Evolutionary conservation across 768 basidiomycete genomes (phyloP).

Genomic region (Mycena kentingensis): DNA sequence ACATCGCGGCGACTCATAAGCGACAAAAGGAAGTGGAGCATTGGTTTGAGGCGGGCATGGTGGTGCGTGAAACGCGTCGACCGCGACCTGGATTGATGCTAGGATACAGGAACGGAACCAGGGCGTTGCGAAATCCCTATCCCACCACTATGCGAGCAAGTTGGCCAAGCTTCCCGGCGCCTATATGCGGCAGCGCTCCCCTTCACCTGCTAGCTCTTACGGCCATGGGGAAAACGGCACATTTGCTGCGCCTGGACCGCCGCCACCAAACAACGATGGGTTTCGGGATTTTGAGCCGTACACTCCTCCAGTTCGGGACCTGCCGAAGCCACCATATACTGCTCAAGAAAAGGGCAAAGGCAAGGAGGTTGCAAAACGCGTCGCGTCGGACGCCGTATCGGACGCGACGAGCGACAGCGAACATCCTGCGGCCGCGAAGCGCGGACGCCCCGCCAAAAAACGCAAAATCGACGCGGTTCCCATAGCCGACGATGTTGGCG

Average conservation of each 20-base stretch:
- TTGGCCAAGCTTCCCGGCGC: conserved; percentile 48
- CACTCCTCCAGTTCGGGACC: conserved; percentile 46
- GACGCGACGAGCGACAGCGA: conserved; percentile 65
- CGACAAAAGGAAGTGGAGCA: conserved; percentile 72
- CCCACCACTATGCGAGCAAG: conserved; percentile 56
- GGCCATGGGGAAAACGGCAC: conserved; percentile 31
- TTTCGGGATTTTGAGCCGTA: conserved; percentile 42
- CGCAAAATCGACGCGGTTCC: conserved; percentile 56
- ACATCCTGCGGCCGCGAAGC: conserved; percentile 35
- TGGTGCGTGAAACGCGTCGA: conserved; percentile 44
- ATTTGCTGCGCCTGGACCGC: conserved; percentile 20
- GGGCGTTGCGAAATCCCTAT: conserved; percentile 57
- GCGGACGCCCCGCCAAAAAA: conserved; percentile 57
- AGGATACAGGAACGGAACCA: conserved; percentile 66
- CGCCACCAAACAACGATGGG: conserved; percentile 30
- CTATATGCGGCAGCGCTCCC: conserved; percentile 20
- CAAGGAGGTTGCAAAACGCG: conserved; percentile 52
- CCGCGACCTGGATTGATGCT: conserved; percentile 7
- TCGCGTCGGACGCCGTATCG: conserved; percentile 49
- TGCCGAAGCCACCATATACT: conserved; percentile 33
- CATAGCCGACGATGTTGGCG: conserved; percentile 24
- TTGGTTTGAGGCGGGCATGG: conserved; percentile 68
- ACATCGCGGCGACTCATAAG: conserved; percentile 70
- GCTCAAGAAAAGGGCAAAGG: conserved; percentile 41
- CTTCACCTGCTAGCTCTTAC: conserved; percentile 33